Base-by-base conservation (phyloP, 352 stramenopile species). In the Phytophthora sp. region DNA sequence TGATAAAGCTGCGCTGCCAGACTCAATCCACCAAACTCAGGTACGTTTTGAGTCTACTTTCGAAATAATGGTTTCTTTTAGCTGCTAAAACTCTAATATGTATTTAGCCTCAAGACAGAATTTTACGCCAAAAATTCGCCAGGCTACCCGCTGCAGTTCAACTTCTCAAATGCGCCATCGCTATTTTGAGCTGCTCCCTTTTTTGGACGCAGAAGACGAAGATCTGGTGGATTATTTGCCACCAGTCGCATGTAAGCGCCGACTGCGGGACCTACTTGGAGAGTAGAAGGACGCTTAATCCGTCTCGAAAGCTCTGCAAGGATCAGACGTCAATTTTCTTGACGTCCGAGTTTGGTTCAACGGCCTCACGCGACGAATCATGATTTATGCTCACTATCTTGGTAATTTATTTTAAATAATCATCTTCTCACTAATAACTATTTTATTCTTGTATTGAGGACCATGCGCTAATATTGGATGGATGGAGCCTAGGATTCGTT, bases 301-400 rank as follows among this genome's bases (percentile, higher is more conserved):
- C 3, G 46, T 65, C 0, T 57, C 36, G 2, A 65, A 65, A 20
- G 31, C 42, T 12, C 27, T 55, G 2, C 55, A 54, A 54, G 41
- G 18, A 1, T 3, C 15, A 2, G 20, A 52, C 29, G 41, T 44
- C 7, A n/a, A 47, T 3, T 8, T 64, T 3, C 16, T 51, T 8
- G 57, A 44, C 13, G 45, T 64, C 23, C 57, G 57, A 23, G 33
- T 49, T 8, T 64, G 44, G 21, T 57, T 64, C n/a, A n/a, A n/a
- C n/a, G n/a, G n/a, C n/a, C n/a, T n/a, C n/a, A n/a, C n/a, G n/a
- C n/a, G n/a, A n/a, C n/a, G n/a, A n/a, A n/a, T n/a, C n/a, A n/a
- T n/a, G n/a, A n/a, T n/a, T n/a, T n/a, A n/a, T n/a, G n/a, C n/a
- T n/a, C n/a, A n/a, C n/a, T n/a, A n/a, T n/a, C n/a, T n/a, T n/a